Percentiles rank a stretch among this genome's conserved stretches.
Conservation (phyloP, 148 eudicot species). For the Chenopodium quinoa region DNA sequence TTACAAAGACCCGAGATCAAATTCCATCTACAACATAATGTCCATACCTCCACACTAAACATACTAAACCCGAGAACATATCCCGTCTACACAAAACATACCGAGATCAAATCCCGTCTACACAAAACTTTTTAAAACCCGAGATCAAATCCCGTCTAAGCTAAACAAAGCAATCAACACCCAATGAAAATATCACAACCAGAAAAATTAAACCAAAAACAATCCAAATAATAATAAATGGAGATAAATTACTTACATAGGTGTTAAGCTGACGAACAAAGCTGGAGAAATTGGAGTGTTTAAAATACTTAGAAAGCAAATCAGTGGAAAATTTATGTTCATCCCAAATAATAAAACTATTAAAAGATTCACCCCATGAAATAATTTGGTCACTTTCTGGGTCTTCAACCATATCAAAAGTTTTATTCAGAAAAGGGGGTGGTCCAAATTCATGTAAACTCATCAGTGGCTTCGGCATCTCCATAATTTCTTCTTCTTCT, state of each 20-base stretch:
- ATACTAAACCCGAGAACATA: no score
- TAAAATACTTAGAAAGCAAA: conserved; percentile 62
- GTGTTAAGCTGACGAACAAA: conserved; percentile 82
- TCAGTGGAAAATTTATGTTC: conserved; percentile 42
- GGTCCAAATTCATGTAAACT: conserved; percentile 49
- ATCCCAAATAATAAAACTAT: conserved; percentile 66
- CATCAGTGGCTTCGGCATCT: conserved; percentile 41
- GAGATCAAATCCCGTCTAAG: neutral
- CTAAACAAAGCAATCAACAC: neutral
- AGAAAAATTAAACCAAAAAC: no score
- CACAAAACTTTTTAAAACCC: neutral
- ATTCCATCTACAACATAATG: no score
- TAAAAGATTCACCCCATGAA: conserved; percentile 45
- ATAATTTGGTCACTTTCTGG: conserved; percentile 48
- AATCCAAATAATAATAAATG: neutral
- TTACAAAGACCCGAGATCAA: no score
- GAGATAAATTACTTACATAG: conserved; percentile 41
- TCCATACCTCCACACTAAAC: no score
- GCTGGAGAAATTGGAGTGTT: conserved; percentile 77
- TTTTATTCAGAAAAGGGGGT: conserved; percentile 69
- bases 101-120: no score
- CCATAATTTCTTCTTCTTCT: neutral
- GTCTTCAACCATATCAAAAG: conserved; percentile 68
- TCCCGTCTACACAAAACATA: no score
- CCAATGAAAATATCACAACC: neutral